phyloP scores from a whole-genome alignment of 768 basidiomycete species.

The Collybia nuda region DNA sequence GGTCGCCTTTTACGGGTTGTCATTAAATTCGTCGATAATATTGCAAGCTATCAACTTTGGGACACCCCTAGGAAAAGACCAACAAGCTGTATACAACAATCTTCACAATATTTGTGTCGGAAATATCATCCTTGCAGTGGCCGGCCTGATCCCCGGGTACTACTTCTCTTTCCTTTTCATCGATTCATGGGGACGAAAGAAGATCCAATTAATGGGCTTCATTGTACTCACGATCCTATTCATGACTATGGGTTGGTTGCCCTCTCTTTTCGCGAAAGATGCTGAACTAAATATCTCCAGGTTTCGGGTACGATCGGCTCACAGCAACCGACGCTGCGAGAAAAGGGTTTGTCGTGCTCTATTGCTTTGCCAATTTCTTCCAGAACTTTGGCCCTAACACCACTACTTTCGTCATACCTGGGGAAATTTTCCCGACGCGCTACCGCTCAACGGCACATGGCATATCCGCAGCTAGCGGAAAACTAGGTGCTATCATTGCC shows the following conservation, averaged over 20 bases:
- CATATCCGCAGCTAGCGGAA: conserved; percentile 81
- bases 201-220: conserved; percentile 83
- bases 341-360: conserved; percentile 77
- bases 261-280: background rate
- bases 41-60: conserved; percentile 78
- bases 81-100: conserved; percentile 48
- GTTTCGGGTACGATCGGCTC: conserved; percentile 66
- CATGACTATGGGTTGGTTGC: conserved; percentile 60
- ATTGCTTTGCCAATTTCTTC: conserved; percentile 89
- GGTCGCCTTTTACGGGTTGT: conserved; percentile 89
- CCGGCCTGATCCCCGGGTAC: conserved; percentile 84
- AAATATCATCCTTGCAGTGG: conserved; percentile 73
- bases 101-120: conserved; percentile 69
- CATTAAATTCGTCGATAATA: conserved; percentile 80
- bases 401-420: conserved; percentile 80
- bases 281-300: conserved; percentile 25
- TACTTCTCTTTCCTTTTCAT: conserved; percentile 65
- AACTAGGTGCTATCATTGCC: conserved; percentile 79
- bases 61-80: conserved; percentile 29
- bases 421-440: conserved; percentile 85
- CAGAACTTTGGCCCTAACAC: conserved; percentile 86
- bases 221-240: conserved; percentile 63
- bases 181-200: conserved; percentile 80
- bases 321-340: conserved; percentile 36
- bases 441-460: conserved; percentile 86